Conservation (phyloP, 345 rosid genomes). For the Salix caprea region DNA sequence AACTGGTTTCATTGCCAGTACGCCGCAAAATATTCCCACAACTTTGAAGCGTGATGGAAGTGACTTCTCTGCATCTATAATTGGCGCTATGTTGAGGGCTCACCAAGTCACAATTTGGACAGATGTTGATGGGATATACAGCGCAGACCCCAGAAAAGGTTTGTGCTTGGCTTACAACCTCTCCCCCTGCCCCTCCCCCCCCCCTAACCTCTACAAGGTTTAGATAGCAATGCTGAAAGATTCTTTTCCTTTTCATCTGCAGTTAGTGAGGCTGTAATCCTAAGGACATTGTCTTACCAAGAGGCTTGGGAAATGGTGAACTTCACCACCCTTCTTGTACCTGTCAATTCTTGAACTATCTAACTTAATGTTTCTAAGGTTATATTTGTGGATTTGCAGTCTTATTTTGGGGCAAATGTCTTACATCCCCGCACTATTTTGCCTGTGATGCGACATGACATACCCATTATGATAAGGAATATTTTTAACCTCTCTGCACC, state of each 20-base stretch:
- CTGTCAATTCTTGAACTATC: constrained; percentile 9
- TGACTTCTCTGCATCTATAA: constrained; percentile 97
- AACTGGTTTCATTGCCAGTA: constrained; percentile 98
- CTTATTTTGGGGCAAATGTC: constrained; percentile 97
- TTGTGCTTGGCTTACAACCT: background rate
- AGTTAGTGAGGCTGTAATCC: constrained; percentile 95
- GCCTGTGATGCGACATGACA: constrained; percentile 87
- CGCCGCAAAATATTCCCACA: constrained; percentile 89
- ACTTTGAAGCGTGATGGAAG: constrained; percentile 99
- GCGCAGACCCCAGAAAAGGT: constrained; percentile 99
- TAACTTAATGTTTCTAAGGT: constrained; percentile 15
- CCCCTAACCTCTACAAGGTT: background rate
- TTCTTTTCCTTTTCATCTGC: constrained; percentile 22
- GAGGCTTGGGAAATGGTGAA: constrained; percentile 99
- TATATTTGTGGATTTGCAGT: constrained; percentile 52
- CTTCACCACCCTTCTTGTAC: constrained; percentile 18
- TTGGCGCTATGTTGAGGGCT: constrained; percentile 85
- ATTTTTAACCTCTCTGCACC: constrained; percentile 85
- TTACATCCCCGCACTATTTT: constrained; percentile 97
- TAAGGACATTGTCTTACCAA: constrained; percentile 85
- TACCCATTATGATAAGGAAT: constrained; percentile 92
- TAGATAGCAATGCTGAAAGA: constrained; percentile 9
- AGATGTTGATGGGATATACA: constrained; percentile 96
- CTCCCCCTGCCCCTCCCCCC: background rate
- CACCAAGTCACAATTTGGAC: constrained; percentile 94